phyloP scores from a whole-genome alignment of 2,329 filamentous ascomycete genomes.

The Aspergillus sp. region DNA sequence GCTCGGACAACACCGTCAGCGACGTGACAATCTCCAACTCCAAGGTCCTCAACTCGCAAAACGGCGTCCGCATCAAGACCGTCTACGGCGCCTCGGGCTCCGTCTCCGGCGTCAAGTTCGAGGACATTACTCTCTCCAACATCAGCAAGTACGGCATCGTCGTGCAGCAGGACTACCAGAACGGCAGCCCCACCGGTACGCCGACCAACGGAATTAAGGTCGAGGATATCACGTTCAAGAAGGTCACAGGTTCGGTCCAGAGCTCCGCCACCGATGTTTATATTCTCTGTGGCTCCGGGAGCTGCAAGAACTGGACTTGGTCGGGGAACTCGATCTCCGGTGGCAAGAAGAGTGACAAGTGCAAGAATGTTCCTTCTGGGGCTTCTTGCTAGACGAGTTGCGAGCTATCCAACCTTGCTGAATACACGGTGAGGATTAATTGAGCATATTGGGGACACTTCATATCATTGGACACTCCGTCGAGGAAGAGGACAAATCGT shows the following conservation, averaged over 20 bases:
- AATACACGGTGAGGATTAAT: too few species aligned
- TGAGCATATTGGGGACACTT: too few species aligned
- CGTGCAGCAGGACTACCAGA: slow-evolving; percentile 63
- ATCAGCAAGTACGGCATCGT: slow-evolving; percentile 53
- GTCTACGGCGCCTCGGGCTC: slow-evolving; percentile 57
- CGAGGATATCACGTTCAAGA: slow-evolving; percentile 40
- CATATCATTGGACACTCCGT: too few species aligned
- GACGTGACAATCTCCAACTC: slow-evolving; percentile 56
- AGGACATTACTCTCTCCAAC: slow-evolving; percentile 44
- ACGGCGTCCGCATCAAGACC: slow-evolving; percentile 53
- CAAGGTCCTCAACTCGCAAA: slow-evolving; percentile 49
- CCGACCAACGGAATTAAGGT: slow-evolving; percentile 47
- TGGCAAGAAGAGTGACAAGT: slow-evolving; percentile 51
- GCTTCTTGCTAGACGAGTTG: slow-evolving; percentile 34
- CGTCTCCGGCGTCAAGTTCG: slow-evolving; percentile 58
- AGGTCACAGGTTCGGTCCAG: slow-evolving; percentile 39
- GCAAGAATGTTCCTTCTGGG: slow-evolving; percentile 45
- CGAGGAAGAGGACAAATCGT: too few species aligned
- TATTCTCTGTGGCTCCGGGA: slow-evolving; percentile 58
- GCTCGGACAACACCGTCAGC: slow-evolving; percentile 58
- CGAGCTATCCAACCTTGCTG: too few species aligned
- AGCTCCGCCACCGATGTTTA: slow-evolving; percentile 50
- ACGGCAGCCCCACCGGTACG: slow-evolving; percentile 48
- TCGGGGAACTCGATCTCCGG: slow-evolving; percentile 55
- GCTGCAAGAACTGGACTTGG: slow-evolving; percentile 56